Conservation (phyloP, 2,329 filamentous ascomycete genomes). For the Cladobotryum protrusum region DNA sequence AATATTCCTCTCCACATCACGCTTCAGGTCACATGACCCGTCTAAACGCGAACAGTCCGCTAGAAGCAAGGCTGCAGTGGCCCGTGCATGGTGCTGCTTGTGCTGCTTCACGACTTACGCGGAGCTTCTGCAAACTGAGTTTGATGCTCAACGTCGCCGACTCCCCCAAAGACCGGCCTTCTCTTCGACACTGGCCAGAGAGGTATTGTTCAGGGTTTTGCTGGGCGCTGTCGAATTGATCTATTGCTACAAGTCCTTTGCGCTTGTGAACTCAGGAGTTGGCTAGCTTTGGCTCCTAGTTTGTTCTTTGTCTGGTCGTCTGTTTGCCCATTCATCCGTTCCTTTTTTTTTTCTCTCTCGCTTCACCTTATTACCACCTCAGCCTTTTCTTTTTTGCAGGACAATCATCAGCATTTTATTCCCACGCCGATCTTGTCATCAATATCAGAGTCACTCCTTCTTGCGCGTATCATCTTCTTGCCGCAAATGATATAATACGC, state of each 20-base stretch:
- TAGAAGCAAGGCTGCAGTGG: conserved; percentile 9
- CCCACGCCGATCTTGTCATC: background rate
- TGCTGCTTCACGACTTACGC: conserved; percentile 12
- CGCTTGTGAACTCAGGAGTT: background rate
- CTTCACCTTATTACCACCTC: background rate
- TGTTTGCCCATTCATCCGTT: conserved; percentile 2
- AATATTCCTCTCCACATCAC: background rate
- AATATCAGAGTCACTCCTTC: background rate
- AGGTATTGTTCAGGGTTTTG: background rate
- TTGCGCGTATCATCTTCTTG: conserved; percentile 1
- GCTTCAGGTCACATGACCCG: background rate
- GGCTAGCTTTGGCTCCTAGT: background rate
- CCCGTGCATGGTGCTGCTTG: conserved; percentile 6
- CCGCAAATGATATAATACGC: conserved; percentile 30
- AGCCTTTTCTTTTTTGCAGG: background rate
- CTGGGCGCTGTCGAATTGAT: background rate
- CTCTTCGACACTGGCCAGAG: background rate
- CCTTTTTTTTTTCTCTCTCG: conserved; percentile 6
- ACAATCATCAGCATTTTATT: too few relatives aligned
- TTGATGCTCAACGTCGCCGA: conserved; percentile 1
- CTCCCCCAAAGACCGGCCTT: conserved; percentile 1
- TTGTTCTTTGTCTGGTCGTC: conserved; percentile 2
- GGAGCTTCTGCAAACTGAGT: conserved; percentile 5
- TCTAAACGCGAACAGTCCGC: background rate
- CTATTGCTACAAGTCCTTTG: background rate